These are phyloP conservation scores for Fusarium sterilihyphosum DNA, from an alignment of 2,329 filamentous ascomycete species.

Conservation along the genomic window DNA sequence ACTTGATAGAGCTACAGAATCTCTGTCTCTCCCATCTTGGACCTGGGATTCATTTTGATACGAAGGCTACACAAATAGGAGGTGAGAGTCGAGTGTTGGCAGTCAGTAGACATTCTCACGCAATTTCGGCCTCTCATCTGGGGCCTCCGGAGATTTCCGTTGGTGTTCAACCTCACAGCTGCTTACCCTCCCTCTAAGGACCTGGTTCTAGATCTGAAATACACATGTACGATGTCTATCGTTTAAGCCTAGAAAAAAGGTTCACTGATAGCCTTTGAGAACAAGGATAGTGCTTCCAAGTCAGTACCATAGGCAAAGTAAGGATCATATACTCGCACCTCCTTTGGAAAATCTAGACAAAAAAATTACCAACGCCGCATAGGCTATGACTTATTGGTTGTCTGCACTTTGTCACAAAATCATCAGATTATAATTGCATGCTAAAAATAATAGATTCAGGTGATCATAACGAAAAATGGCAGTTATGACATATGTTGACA, in stretches of 20 bases:
- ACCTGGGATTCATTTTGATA: not conserved
- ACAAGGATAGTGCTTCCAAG: too few species aligned
- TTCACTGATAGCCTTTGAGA: not conserved
- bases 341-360: not conserved
- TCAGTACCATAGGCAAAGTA: not conserved
- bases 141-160: not conserved
- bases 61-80: not conserved
- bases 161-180: not conserved
- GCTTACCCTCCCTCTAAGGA: not conserved
- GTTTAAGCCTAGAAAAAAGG: not conserved
- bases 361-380: not conserved
- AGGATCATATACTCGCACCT: too few species aligned
- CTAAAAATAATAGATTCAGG: not conserved
- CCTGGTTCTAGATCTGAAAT: too few species aligned
- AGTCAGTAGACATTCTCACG: not conserved
- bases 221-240: not conserved
- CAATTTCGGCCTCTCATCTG: not conserved
- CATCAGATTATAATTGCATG: not conserved
- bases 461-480: not conserved
- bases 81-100: not conserved
- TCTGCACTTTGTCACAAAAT: fast-evolving
- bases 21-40: not conserved
- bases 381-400: too few species aligned
- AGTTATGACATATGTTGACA: fast-evolving
- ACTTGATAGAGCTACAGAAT: not conserved